Evolutionary conservation across 768 basidiomycete species (phyloP).

Genomic region (Boletus coccyginus): DNA sequence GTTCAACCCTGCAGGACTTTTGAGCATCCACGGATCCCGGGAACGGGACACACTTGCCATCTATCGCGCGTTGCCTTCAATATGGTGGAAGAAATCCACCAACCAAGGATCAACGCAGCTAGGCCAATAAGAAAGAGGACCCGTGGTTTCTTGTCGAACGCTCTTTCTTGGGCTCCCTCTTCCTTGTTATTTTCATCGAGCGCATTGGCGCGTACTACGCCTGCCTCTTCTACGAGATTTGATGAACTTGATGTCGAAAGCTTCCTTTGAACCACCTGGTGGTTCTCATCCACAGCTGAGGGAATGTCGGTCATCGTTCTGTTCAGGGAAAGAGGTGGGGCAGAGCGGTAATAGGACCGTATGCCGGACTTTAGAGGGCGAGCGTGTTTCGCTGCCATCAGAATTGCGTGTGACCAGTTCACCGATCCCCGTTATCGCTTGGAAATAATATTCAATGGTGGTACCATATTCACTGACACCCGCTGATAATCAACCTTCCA

Average conservation of each 20-base stretch:
- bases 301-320: conserved; percentile 18
- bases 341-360: conserved; percentile 5
- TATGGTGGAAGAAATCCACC: conserved; percentile 82
- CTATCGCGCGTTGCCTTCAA: conserved; percentile 67
- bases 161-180: not conserved
- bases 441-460: not conserved
- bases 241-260: conserved; percentile 12
- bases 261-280: conserved; percentile 21
- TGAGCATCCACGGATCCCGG: not conserved
- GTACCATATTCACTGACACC: not conserved
- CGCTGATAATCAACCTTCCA: not conserved
- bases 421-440: not conserved
- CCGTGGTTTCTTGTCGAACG: conserved; percentile 28
- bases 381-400: not conserved
- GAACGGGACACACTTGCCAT: conserved; percentile 47
- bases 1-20: conserved; percentile 57
- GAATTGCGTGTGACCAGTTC: not conserved
- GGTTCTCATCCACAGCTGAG: not conserved
- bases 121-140: conserved; percentile 49
- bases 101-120: conserved; percentile 67
- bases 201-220: conserved; percentile 13
- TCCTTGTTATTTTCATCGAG: conserved; percentile 10
- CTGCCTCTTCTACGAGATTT: conserved; percentile 16
- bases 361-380: not conserved
- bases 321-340: not conserved